phyloP scores from a whole-genome alignment of 768 basidiomycete genomes.

The Russula emetica region DNA sequence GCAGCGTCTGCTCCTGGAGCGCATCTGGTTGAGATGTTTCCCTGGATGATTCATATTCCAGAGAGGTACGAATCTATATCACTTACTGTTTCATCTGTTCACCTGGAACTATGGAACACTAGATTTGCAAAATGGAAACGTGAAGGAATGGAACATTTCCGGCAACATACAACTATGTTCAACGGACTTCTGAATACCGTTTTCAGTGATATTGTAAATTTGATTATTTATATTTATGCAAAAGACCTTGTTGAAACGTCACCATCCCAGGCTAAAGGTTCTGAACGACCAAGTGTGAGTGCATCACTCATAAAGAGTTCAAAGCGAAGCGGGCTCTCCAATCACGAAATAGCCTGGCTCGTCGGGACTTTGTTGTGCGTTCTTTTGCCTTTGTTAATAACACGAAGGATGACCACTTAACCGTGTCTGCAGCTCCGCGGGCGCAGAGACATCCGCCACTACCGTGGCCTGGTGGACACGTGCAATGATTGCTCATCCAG shows the following conservation, averaged over 20 bases:
- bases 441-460: background rate
- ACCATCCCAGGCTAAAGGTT: background rate
- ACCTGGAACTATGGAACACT: no score
- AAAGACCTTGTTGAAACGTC: background rate
- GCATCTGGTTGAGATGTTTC: no score
- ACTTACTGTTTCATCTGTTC: background rate
- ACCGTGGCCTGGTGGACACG: background rate
- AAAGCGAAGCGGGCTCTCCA: background rate
- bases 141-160: background rate
- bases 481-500: no score
- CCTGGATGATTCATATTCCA: no score
- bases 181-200: background rate
- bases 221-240: background rate
- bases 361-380: background rate
- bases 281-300: background rate
- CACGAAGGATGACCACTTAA: background rate
- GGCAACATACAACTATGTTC: background rate
- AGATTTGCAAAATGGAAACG: background rate
- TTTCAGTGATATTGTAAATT: background rate
- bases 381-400: background rate
- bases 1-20: no score
- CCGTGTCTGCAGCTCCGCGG: background rate
- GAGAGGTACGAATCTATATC: no score
- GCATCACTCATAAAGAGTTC: background rate
- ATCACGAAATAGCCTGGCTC: background rate